A percentile compares a stretch with the other conserved stretches of the same genome.
These are phyloP conservation scores for Cadophora malorum DNA, from an alignment of 2,329 filamentous ascomycete species.

Conservation along the genomic window DNA sequence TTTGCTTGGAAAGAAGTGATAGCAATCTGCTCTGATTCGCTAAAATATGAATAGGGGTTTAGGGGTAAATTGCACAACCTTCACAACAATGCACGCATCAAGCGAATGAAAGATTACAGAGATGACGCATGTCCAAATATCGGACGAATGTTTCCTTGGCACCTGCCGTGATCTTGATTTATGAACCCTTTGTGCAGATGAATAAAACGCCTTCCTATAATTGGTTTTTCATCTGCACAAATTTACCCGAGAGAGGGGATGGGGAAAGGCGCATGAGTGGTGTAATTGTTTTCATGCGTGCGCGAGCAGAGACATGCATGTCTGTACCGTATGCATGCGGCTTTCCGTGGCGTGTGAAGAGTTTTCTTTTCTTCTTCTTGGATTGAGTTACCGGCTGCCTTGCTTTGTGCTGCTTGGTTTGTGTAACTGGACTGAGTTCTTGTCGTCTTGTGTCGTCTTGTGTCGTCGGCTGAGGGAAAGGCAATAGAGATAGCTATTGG, in stretches of 20 bases:
- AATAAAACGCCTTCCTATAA: neutral
- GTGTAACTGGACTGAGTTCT: neutral
- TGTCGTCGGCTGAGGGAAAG: neutral
- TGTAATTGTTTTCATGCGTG: slow-evolving; percentile 18
- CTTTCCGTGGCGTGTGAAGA: slow-evolving; percentile 8
- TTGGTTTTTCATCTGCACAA: neutral
- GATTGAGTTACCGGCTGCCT: neutral
- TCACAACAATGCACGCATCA: neutral
- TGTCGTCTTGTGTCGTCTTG: neutral
- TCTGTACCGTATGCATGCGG: neutral
- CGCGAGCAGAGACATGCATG: no score
- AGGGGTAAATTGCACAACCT: slow-evolving; percentile 9
- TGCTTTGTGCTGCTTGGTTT: neutral
- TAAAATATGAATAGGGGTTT: neutral
- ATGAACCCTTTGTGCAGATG: slow-evolving; percentile 16
- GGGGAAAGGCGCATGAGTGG: slow-evolving; percentile 3
- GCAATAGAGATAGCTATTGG: neutral
- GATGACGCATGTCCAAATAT: slow-evolving; percentile 4
- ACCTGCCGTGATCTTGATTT: neutral
- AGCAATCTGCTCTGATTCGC: neutral
- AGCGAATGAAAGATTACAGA: neutral
- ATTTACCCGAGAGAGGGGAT: slow-evolving; percentile 1
- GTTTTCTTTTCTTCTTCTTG: neutral
- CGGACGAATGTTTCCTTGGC: slow-evolving; percentile 15
- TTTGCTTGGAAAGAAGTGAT: neutral